phyloP scores from a whole-genome alignment of 2,329 filamentous ascomycete species.

The Metarhizium rileyi region DNA sequence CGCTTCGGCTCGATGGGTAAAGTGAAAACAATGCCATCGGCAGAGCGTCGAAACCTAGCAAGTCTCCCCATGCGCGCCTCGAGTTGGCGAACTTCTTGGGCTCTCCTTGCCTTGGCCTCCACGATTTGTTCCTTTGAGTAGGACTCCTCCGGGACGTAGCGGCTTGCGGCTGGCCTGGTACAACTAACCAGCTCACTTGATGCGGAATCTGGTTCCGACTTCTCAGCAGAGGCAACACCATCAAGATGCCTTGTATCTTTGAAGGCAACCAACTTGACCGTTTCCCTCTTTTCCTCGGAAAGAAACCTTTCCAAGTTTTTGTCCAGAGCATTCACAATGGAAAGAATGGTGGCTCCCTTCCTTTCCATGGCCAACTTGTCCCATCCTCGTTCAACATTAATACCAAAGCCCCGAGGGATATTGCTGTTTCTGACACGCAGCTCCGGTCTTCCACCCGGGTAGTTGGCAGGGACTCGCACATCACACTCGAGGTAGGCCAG shows the following conservation, averaged over 20 bases:
- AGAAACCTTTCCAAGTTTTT: constrained; percentile 61
- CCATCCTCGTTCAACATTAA: constrained; percentile 71
- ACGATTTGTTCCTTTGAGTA: constrained; percentile 51
- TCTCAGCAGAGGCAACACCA: constrained; percentile 5
- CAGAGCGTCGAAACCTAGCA: constrained; percentile 55
- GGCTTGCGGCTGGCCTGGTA: constrained; percentile 10
- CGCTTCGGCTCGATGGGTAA: constrained; percentile 60
- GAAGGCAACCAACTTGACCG: constrained; percentile 56
- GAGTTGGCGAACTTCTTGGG: constrained; percentile 59
- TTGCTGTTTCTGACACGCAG: constrained; percentile 58
- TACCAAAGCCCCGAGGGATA: constrained; percentile 61
- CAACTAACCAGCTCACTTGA: constrained; percentile 2
- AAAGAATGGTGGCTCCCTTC: constrained; percentile 49
- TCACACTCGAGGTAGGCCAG: constrained; percentile 58
- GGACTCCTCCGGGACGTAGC: constrained; percentile 34
- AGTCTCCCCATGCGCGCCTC: constrained; percentile 64
- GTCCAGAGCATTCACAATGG: constrained; percentile 60
- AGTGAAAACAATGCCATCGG: constrained; percentile 61
- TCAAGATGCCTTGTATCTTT: constrained; percentile 44
- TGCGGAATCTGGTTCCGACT: constrained; percentile 1
- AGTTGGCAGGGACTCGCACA: constrained; percentile 53
- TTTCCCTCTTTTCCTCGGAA: constrained; percentile 60
- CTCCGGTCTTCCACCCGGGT: constrained; percentile 48
- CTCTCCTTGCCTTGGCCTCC: constrained; percentile 52
- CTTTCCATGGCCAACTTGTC: constrained; percentile 50